phyloP scores from a whole-genome alignment of 495 filamentous ascomycete genomes.

The Peziza echinospora region DNA sequence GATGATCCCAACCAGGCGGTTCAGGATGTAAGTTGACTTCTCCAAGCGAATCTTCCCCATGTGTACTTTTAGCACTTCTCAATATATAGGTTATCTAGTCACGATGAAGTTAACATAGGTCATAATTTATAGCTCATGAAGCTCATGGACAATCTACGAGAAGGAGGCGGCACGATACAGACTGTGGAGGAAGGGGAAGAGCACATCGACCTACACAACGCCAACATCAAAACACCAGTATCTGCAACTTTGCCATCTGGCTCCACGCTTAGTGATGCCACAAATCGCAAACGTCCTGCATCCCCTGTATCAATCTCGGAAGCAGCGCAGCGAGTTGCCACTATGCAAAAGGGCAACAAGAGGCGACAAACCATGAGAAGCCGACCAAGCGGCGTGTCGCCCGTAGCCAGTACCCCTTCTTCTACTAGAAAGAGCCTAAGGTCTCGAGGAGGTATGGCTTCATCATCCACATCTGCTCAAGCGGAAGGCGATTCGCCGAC shows the following conservation, averaged over 20 bases:
- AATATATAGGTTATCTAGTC: neutral
- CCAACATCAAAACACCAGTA: constrained; percentile 12
- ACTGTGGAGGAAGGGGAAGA: constrained; percentile 16
- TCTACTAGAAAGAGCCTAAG: constrained; percentile 16
- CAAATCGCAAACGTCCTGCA: constrained; percentile 25
- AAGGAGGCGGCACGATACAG: constrained; percentile 35
- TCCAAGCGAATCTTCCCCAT: neutral
- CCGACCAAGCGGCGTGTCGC: constrained; percentile 9
- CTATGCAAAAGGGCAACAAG: constrained; percentile 18
- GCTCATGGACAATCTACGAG: constrained; percentile 27
- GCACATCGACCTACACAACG: constrained; percentile 10
- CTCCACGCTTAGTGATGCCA: neutral
- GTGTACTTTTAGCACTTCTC: no score
- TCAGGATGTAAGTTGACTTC: constrained; percentile 31
- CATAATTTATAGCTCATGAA: constrained; percentile 26
- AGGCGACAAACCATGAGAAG: constrained; percentile 17
- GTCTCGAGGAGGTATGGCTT: constrained; percentile 17
- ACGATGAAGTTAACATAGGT: constrained; percentile 13
- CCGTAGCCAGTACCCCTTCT: constrained; percentile 15
- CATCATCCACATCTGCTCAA: constrained; percentile 13
- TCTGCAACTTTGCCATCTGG: constrained; percentile 11
- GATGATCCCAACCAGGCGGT: constrained; percentile 34
- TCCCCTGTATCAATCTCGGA: constrained; percentile 40
- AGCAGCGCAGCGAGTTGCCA: constrained; percentile 29
- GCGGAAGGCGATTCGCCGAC: constrained; percentile 12